Conservation (phyloP, 1,139 yeast species). For the Kodamaea derodonti region DNA sequence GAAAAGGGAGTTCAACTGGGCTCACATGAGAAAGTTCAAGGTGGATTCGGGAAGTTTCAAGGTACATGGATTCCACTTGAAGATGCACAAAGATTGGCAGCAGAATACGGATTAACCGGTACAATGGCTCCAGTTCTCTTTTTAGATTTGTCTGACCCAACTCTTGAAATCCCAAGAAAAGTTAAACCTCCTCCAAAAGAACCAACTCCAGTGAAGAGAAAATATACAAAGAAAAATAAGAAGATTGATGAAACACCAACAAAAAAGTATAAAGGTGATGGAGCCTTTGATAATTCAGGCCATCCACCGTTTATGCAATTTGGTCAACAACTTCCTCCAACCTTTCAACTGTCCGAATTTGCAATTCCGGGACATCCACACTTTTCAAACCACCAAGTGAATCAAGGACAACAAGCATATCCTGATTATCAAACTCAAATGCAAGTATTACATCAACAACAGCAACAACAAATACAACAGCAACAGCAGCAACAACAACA, state of each 20-base stretch:
- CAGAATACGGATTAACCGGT: constrained; percentile 50
- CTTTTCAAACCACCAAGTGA: constrained; percentile 8
- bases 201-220: constrained; percentile 43
- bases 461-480: constrained; percentile 15
- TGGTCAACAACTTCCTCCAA: constrained; percentile 19
- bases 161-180: constrained; percentile 46
- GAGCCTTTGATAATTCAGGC: constrained; percentile 7
- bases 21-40: constrained; percentile 88
- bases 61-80: constrained; percentile 95
- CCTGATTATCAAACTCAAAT: constrained; percentile 27
- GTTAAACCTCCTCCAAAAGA: constrained; percentile 41
- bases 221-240: constrained; percentile 36
- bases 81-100: constrained; percentile 52
- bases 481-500: constrained; percentile 13
- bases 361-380: neutral
- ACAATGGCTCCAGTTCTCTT: constrained; percentile 54
- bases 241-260: constrained; percentile 34
- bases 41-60: constrained; percentile 95
- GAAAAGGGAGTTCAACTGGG: constrained; percentile 91
- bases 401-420: constrained; percentile 18
- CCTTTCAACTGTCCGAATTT: constrained; percentile 28
- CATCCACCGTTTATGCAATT: constrained; percentile 10
- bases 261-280: constrained; percentile 32
- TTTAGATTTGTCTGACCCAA: constrained; percentile 46
- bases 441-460: constrained; percentile 19